A percentile compares a stretch with the other conserved stretches of the same genome.
Conservation (phyloP, 2,329 filamentous ascomycete species). For the Blastomyces silverae region DNA sequence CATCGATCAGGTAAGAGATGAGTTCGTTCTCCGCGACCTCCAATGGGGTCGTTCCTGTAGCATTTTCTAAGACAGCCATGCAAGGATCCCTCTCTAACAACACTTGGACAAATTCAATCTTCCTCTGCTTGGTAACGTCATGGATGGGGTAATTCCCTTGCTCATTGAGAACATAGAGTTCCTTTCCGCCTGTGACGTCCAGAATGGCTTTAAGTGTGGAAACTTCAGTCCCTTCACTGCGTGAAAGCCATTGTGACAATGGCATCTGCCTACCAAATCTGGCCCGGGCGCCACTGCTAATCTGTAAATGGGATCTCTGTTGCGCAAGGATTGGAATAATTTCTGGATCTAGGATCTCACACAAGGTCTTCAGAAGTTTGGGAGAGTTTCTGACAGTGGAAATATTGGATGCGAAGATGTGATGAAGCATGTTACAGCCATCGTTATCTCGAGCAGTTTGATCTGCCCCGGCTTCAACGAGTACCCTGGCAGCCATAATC, state of each 20-base stretch:
- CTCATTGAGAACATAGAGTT: constrained; percentile 42
- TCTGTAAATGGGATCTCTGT: constrained; percentile 15
- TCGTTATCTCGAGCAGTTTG: constrained; percentile 56
- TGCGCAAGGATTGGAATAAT: constrained; percentile 14
- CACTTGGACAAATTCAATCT: constrained; percentile 50
- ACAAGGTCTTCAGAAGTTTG: background rate
- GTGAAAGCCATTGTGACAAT: constrained; percentile 12
- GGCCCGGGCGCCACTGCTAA: background rate
- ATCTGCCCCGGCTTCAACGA: constrained; percentile 64
- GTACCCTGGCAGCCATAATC: constrained; percentile 42
- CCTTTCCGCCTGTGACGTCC: constrained; percentile 43
- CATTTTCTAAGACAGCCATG: constrained; percentile 64
- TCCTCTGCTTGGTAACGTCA: constrained; percentile 37
- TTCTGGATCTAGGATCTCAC: constrained; percentile 16
- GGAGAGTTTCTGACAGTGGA: background rate
- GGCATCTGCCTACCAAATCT: constrained; percentile 17
- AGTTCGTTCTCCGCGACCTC: constrained; percentile 16
- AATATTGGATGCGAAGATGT: constrained; percentile 33
- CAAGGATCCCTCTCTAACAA: constrained; percentile 50
- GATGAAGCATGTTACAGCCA: constrained; percentile 64
- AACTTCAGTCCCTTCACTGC: constrained; percentile 29
- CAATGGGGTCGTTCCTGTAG: constrained; percentile 63
- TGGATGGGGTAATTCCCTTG: constrained; percentile 43
- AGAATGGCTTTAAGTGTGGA: constrained; percentile 48
- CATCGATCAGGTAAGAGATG: constrained; percentile 27